Evolutionary conservation across 1,284 basidiomycete genomes (phyloP), one percentile per base, ranked within the genome.

Genomic region (Ustilago esculenta): DNA sequence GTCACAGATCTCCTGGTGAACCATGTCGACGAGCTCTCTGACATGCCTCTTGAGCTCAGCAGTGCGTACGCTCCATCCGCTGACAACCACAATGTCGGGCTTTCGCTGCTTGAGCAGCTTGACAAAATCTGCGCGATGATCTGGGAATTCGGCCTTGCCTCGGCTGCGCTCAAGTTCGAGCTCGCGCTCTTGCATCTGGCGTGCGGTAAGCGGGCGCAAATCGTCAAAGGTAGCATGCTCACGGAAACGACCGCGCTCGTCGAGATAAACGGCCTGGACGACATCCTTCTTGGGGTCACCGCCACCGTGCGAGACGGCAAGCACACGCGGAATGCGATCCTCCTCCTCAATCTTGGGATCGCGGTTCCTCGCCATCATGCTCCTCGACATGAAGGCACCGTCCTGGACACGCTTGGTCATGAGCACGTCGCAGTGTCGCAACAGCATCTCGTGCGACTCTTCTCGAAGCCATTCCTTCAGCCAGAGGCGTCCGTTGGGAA

Each of bases 221-320:
- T 75, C 94, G 84, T 98, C 94, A 50, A 97, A 87, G 77, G 91
- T 91, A 49, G 89, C 87, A 69, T 92, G 89, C 75, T 96, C 92
- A 18, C 92, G 90, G 76, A 96, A 86, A 50, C 92, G 90, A 14
- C 94, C 94, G 41, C 88, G 88, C 69, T 92, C 88, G 78, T 98
- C 94, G 47, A 98, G 82, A 83, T 90, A 91, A 49, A 96, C 90
- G 29, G 92, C 84, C 27, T 89, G 88, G 59, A 97, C 91, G 2
- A 90, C 89, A 82, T 98, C 95, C 75, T 90, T 90, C 73, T 90
- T 89, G 34, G 92, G 92, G 73, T 96, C 93, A 46, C 96, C 96
- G 79, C 90, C 90, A 40, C 96, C 96, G 87, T 94, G 93, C 4
- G 95, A 97, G 56, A 97, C 84, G 5, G 95, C 92, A 33, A 99